Percentiles rank a stretch among this genome's conserved stretches.
Conservation (phyloP, 2,329 filamentous ascomycete genomes). For the Microcyclosporella mali region DNA sequence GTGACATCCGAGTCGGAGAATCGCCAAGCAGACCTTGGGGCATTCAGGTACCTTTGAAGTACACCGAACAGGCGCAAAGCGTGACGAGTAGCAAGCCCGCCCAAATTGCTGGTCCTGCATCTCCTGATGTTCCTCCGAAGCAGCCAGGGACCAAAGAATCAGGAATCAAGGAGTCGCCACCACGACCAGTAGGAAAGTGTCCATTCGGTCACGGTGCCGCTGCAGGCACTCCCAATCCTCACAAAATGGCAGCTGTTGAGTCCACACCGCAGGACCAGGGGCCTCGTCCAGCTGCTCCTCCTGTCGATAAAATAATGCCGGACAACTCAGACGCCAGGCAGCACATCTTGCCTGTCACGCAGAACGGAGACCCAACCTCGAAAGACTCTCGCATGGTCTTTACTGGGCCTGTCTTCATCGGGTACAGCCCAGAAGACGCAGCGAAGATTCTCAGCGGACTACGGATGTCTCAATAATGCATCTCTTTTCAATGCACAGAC, state of each 20-base stretch:
- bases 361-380: neutral
- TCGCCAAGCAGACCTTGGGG: constrained; percentile 92
- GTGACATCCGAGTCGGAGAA: constrained; percentile 88
- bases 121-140: constrained; percentile 21
- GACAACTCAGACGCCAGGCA: constrained; percentile 2
- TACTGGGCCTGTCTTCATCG: constrained; percentile 89
- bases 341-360: neutral
- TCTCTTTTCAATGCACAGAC: too few relatives aligned
- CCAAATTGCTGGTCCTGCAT: constrained; percentile 47
- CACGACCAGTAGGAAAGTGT: constrained; percentile 16
- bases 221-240: neutral
- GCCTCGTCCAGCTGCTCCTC: neutral
- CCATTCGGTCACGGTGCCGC: constrained; percentile 17
- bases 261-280: neutral
- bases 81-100: constrained; percentile 35
- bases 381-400: constrained; percentile 66
- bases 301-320: neutral
- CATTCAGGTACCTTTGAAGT: constrained; percentile 66
- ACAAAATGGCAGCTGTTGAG: neutral
- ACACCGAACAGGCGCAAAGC: constrained; percentile 35
- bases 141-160: constrained; percentile 5
- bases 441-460: constrained; percentile 56
- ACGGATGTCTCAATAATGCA: neutral
- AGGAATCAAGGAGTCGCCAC: constrained; percentile 2
- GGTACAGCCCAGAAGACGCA: constrained; percentile 80